Evolutionary conservation across 2,329 filamentous ascomycete species (phyloP).

Genomic region (Metarhizium brunneum): DNA sequence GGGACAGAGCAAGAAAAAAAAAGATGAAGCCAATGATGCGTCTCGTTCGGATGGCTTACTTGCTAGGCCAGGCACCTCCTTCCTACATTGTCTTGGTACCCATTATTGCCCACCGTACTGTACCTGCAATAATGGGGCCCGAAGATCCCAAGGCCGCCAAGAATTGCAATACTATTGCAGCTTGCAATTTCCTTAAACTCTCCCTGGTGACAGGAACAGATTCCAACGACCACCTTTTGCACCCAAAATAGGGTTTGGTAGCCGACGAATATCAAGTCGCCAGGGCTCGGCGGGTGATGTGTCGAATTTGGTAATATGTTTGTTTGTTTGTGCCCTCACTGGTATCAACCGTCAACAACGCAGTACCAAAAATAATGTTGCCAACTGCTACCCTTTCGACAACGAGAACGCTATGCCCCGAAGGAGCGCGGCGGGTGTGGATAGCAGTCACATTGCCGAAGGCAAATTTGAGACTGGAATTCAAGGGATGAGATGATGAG

Average conservation of each 20-base stretch:
- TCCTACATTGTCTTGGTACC: no score
- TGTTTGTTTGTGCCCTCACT: neutral
- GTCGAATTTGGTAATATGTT: neutral
- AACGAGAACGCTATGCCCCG: no score
- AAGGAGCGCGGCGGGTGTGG: no score
- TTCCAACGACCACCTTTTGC: neutral
- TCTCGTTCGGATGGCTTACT: no score
- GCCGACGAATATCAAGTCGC: neutral
- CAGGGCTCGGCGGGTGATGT: neutral
- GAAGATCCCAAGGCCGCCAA: neutral
- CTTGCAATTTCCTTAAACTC: neutral
- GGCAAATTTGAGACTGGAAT: constrained; percentile 3
- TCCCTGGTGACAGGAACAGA: neutral
- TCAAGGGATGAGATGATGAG: constrained; percentile 4
- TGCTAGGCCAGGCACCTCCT: no score
- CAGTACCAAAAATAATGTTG: neutral
- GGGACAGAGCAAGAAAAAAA: no score
- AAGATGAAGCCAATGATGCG: no score
- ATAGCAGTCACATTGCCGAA: no score
- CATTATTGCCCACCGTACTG: neutral
- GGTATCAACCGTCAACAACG: neutral
- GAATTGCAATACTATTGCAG: neutral
- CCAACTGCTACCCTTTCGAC: neutral
- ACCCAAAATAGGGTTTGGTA: neutral
- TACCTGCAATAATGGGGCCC: neutral